Evolutionary conservation across 345 rosid genomes (phyloP).

Genomic region (Syzygium jambos): DNA sequence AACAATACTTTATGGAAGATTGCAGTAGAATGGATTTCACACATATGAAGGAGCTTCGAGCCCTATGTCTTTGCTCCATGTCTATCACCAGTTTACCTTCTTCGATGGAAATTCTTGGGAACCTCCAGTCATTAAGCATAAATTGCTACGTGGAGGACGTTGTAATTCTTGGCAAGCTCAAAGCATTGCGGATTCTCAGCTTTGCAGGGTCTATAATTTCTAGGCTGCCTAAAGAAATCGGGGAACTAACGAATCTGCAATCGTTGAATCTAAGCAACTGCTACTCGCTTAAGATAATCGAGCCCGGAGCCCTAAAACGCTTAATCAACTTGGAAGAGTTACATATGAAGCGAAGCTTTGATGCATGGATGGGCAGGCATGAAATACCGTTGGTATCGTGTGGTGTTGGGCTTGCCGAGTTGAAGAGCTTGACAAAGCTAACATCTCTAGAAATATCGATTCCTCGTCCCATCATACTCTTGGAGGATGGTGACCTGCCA

Average conservation of each 20-base stretch:
- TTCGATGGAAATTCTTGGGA: rapidly evolving
- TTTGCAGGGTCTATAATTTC: background rate
- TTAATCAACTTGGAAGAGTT: background rate
- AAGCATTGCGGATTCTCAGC: background rate
- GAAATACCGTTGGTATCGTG: background rate
- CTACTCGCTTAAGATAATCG: rapidly evolving
- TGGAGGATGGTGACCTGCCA: background rate
- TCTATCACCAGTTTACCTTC: background rate
- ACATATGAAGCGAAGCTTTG: background rate
- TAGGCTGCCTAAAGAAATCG: background rate
- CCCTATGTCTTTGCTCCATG: background rate
- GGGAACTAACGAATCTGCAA: background rate
- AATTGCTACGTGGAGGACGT: background rate
- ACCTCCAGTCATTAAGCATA: background rate
- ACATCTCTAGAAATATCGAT: background rate
- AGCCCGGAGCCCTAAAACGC: background rate
- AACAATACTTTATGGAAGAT: rapidly evolving
- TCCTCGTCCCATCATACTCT: background rate
- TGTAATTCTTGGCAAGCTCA: background rate
- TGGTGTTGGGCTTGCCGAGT: background rate
- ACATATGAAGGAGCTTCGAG: background rate
- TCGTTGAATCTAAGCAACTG: background rate
- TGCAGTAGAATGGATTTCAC: background rate
- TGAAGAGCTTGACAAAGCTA: background rate
- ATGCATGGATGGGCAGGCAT: background rate